Conservation (phyloP, 352 stramenopile genomes). For the Pythium insidiosum region DNA sequence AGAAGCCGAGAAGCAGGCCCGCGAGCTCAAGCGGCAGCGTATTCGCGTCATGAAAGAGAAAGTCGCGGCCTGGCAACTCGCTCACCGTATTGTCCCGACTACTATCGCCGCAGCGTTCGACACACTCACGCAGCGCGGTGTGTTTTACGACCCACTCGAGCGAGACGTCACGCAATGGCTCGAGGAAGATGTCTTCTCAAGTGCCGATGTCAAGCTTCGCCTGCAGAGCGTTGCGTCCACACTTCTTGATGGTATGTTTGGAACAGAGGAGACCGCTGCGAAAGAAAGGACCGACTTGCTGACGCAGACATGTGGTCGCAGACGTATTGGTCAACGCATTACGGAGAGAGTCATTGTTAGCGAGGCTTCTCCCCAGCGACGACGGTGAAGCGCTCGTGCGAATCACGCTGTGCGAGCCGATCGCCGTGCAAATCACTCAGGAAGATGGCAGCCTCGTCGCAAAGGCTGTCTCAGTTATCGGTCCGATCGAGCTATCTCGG, state of each 20-base stretch:
- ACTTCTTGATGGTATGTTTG: conserved; percentile 36
- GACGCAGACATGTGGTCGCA: no score
- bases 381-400: conserved; percentile 39
- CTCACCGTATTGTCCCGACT: conserved; percentile 31
- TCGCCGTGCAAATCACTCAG: conserved; percentile 14
- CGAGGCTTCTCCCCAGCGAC: conserved; percentile 30
- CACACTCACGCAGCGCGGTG: conserved; percentile 31
- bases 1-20: conserved; percentile 34
- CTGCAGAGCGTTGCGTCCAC: conserved; percentile 22
- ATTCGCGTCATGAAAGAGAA: conserved; percentile 44
- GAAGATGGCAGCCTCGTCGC: conserved; percentile 6
- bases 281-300: no score
- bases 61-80: conserved; percentile 50
- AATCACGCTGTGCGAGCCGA: conserved; percentile 38
- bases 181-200: conserved; percentile 25
- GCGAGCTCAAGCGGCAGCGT: conserved; percentile 27
- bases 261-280: neutral
- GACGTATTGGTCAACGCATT: conserved; percentile 40
- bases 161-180: conserved; percentile 42
- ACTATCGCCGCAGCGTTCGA: conserved; percentile 20
- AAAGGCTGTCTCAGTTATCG: conserved; percentile 25
- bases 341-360: conserved; percentile 33
- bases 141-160: conserved; percentile 63
- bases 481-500: conserved; percentile 37
- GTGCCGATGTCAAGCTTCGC: conserved; percentile 30